Conservation (phyloP, 148 eudicot genomes). For the Silene latifolia region DNA sequence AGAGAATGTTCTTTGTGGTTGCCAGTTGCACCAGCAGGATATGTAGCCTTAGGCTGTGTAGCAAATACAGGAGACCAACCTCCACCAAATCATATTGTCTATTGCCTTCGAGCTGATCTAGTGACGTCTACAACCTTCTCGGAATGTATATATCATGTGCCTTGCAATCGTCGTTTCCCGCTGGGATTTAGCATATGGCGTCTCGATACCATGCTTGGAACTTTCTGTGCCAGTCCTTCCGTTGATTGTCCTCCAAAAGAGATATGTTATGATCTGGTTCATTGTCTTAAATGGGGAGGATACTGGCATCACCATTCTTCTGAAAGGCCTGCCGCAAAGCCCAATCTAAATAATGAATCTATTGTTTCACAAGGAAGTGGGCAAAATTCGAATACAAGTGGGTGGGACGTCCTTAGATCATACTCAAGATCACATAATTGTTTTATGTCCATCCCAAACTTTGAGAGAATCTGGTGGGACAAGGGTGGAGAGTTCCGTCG, state of each 20-base stretch:
- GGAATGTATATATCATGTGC: conserved; percentile 58
- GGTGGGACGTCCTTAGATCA: conserved; percentile 85
- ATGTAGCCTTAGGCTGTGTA: conserved; percentile 83
- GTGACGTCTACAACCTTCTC: conserved; percentile 72
- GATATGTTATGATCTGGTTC: conserved; percentile 58
- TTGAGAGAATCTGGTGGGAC: conserved; percentile 99
- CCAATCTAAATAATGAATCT: conserved; percentile 28
- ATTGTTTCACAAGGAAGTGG: conserved; percentile 35
- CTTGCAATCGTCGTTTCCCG: conserved; percentile 39
- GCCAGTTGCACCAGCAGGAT: conserved; percentile 92
- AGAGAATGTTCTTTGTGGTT: conserved; percentile 81
- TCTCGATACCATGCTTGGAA: conserved; percentile 65
- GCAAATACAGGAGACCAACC: conserved; percentile 74
- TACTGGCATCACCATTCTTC: conserved; percentile 42
- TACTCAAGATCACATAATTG: conserved; percentile 63
- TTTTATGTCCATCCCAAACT: conserved; percentile 77
- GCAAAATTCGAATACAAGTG: conserved; percentile 49
- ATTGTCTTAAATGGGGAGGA: conserved; percentile 66
- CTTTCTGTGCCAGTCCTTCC: conserved; percentile 72
- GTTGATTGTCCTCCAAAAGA: conserved; percentile 44
- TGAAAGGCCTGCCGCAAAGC: conserved; percentile 37
- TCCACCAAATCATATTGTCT: conserved; percentile 74
- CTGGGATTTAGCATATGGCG: conserved; percentile 93
- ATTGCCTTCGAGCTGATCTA: conserved; percentile 85
- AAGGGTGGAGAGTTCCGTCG: conserved; percentile 87